phyloP scores from a whole-genome alignment of 805 yeast genomes.

The Saturnispora besseyi region DNA sequence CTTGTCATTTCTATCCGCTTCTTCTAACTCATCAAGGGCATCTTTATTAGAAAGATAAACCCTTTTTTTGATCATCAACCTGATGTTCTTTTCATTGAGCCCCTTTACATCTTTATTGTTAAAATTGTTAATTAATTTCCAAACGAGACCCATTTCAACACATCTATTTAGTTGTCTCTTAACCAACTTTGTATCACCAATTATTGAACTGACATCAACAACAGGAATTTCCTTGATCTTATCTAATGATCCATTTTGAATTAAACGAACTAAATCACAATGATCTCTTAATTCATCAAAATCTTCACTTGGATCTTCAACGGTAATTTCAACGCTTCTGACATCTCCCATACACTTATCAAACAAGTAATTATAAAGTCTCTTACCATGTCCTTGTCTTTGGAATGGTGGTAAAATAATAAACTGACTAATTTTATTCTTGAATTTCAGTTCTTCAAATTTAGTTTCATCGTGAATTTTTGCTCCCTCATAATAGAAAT shows the following conservation, averaged over 20 bases:
- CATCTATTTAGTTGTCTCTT: constrained; percentile 73
- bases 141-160: constrained; percentile 62
- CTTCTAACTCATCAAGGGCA: constrained; percentile 58
- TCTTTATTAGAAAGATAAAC: constrained; percentile 74
- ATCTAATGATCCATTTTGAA: constrained; percentile 24
- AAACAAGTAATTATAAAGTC: constrained; percentile 49
- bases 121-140: constrained; percentile 26
- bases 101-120: constrained; percentile 12
- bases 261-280: constrained; percentile 53
- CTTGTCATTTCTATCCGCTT: constrained; percentile 34
- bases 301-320: constrained; percentile 90
- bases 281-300: constrained; percentile 89
- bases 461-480: constrained; percentile 22
- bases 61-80: constrained; percentile 64
- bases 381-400: constrained; percentile 59
- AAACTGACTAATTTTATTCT: constrained; percentile 84
- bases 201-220: constrained; percentile 31
- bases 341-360: constrained; percentile 46
- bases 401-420: constrained; percentile 80
- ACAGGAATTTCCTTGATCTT: constrained; percentile 22
- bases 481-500: constrained; percentile 64
- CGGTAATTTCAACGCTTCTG: constrained; percentile 60
- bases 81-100: constrained; percentile 29
- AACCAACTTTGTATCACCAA: constrained; percentile 32
- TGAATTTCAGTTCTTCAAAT: constrained; percentile 25